Conservation (phyloP, 306 rosid genomes). For the Lagenaria siceraria region DNA sequence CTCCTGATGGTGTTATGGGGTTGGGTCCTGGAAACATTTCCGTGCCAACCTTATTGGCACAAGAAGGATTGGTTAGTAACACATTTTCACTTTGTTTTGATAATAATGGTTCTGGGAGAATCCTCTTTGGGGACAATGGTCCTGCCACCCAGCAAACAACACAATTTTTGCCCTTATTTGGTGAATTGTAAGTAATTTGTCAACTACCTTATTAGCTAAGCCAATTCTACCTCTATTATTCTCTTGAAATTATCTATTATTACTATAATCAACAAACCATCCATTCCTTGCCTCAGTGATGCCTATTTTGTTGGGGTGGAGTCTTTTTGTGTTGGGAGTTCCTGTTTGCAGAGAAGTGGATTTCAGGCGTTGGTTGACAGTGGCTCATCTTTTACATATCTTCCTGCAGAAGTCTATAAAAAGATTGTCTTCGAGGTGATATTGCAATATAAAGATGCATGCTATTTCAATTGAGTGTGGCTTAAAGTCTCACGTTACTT, state of each 20-base stretch:
- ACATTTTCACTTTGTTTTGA: constrained; percentile 47
- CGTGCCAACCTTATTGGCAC: constrained; percentile 50
- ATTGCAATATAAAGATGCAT: not conserved
- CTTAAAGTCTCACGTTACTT: constrained; percentile 3
- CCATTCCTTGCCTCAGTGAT: constrained; percentile 17
- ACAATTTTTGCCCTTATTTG: constrained; percentile 28
- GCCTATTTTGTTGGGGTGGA: constrained; percentile 39
- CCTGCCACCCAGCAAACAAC: constrained; percentile 34
- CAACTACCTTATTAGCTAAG: not conserved
- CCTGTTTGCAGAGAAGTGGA: constrained; percentile 31
- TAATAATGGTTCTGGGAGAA: constrained; percentile 46
- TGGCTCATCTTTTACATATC: constrained; percentile 49
- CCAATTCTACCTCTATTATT: not conserved
- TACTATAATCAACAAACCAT: not conserved
- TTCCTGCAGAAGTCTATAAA: constrained; percentile 29
- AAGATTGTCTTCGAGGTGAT: constrained; percentile 37
- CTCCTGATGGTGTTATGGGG: constrained; percentile 64
- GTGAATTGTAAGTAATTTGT: constrained; percentile 27
- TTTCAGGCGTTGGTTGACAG: constrained; percentile 39
- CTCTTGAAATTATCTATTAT: not conserved
- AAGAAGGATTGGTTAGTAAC: constrained; percentile 38
- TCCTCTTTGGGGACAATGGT: constrained; percentile 53
- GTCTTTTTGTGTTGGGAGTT: constrained; percentile 35
- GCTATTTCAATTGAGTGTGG: not conserved
- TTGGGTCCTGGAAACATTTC: constrained; percentile 53